These are phyloP conservation scores for Phanerochaete carnosa DNA, from an alignment of 768 basidiomycete species.

Conservation along the genomic window DNA sequence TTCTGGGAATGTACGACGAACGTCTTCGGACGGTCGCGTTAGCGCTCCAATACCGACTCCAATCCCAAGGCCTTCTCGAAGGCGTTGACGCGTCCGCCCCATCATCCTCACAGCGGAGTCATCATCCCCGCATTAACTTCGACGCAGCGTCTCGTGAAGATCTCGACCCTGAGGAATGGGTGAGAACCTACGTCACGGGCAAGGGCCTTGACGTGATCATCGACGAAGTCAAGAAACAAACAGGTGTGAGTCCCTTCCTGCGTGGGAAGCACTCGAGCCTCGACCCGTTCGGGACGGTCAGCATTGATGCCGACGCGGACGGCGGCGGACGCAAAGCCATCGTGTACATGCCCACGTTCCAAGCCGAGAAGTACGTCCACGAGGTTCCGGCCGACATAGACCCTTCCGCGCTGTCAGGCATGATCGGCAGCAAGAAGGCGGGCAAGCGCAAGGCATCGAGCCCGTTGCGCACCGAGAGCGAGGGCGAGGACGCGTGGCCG, in stretches of 20 bases:
- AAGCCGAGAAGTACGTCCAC: constrained; percentile 26
- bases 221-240: constrained; percentile 46
- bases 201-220: constrained; percentile 49
- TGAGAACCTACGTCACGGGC: constrained; percentile 34
- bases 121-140: constrained; percentile 10
- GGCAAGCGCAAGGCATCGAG: constrained; percentile 12
- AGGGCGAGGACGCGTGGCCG: constrained; percentile 4
- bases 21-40: constrained; percentile 38
- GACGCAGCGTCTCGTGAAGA: constrained; percentile 10
- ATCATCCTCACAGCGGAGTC: constrained; percentile 13
- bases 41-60: constrained; percentile 40
- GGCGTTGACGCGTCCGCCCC: constrained; percentile 18
- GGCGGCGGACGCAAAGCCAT: constrained; percentile 17
- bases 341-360: constrained; percentile 26
- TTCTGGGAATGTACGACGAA: constrained; percentile 38
- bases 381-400: constrained; percentile 8
- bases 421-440: neutral
- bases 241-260: constrained; percentile 44
- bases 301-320: constrained; percentile 31
- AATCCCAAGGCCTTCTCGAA: constrained; percentile 25
- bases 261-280: constrained; percentile 50
- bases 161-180: constrained; percentile 16
- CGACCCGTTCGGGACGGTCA: constrained; percentile 43
- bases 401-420: neutral
- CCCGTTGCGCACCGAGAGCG: constrained; percentile 5